These are phyloP conservation scores for Chlamydomonas incerta DNA, from an alignment of 139 green algal species.

Conservation along the genomic window DNA sequence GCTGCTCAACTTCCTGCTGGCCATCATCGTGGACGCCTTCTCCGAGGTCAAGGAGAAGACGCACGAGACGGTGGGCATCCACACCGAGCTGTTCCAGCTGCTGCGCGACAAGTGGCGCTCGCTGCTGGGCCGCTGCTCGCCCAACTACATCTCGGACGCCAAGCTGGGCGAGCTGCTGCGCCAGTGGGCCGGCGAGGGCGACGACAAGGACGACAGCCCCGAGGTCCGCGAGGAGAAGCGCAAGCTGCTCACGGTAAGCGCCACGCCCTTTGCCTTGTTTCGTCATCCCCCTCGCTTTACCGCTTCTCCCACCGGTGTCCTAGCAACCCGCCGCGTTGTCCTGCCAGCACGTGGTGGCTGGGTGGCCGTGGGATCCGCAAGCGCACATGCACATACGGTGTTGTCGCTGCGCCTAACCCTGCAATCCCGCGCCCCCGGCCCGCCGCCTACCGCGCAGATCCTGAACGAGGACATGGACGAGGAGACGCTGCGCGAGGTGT, in stretches of 20 bases:
- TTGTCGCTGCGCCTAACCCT: too few relatives aligned
- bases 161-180: constrained; percentile 72
- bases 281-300: too few relatives aligned
- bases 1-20: constrained; percentile 92
- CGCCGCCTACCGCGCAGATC: constrained; percentile 55
- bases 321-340: too few relatives aligned
- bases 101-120: constrained; percentile 72
- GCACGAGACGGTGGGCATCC: constrained; percentile 75
- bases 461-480: constrained; percentile 77
- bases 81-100: constrained; percentile 78
- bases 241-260: constrained; percentile 56
- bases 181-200: constrained; percentile 69
- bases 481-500: constrained; percentile 60
- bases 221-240: constrained; percentile 27
- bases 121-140: constrained; percentile 57
- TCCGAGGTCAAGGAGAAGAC: constrained; percentile 82
- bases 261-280: too few relatives aligned
- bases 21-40: constrained; percentile 91
- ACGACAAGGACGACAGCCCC: constrained; percentile 29
- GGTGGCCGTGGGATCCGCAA: too few relatives aligned
- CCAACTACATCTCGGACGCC: constrained; percentile 67
- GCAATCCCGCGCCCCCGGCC: too few relatives aligned
- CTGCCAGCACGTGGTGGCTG: too few relatives aligned
- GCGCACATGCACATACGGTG: too few relatives aligned
- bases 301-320: too few relatives aligned